Conservation (phyloP, 345 rosid genomes). For the Boechera retrofracta region DNA sequence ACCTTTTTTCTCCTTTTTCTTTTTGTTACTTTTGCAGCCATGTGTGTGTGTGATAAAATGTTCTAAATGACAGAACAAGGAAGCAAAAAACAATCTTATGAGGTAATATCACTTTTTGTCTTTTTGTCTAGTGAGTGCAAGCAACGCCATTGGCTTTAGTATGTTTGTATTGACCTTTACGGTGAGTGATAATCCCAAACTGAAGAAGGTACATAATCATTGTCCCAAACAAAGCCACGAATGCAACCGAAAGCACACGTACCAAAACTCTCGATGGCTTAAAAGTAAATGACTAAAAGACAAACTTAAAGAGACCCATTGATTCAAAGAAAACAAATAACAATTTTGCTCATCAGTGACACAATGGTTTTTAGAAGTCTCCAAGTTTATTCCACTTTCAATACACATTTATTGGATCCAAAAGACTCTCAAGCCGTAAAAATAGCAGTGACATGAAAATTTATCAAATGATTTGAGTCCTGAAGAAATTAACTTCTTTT, state of each 20-base stretch:
- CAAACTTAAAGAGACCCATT: conserved; percentile 23
- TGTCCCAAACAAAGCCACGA: conserved; percentile 45
- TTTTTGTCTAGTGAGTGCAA: conserved; percentile 45
- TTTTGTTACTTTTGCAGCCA: conserved; percentile 39
- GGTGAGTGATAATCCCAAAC: conserved; percentile 42
- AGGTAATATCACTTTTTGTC: conserved; percentile 41
- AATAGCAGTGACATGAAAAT: not conserved
- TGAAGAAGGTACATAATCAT: conserved; percentile 48
- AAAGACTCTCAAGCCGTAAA: not conserved
- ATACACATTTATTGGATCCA: not conserved
- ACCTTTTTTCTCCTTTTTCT: conserved; percentile 17
- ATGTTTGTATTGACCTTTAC: conserved; percentile 39
- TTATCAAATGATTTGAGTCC: not conserved
- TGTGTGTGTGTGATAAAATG: conserved; percentile 30
- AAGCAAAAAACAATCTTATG: conserved; percentile 23
- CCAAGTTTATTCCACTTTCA: not conserved
- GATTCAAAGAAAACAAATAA: conserved; percentile 18
- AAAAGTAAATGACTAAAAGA: conserved; percentile 31
- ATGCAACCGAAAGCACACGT: conserved; percentile 44
- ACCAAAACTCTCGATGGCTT: conserved; percentile 36
- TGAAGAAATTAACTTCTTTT: not conserved
- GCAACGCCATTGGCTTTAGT: conserved; percentile 40
- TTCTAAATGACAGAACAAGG: conserved; percentile 21
- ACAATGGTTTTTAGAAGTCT: not conserved
- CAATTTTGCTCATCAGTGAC: conserved; percentile 17